Evolutionary conservation across 2,329 filamentous ascomycete species (phyloP).

Genomic region (Pseudocercospora musae): DNA sequence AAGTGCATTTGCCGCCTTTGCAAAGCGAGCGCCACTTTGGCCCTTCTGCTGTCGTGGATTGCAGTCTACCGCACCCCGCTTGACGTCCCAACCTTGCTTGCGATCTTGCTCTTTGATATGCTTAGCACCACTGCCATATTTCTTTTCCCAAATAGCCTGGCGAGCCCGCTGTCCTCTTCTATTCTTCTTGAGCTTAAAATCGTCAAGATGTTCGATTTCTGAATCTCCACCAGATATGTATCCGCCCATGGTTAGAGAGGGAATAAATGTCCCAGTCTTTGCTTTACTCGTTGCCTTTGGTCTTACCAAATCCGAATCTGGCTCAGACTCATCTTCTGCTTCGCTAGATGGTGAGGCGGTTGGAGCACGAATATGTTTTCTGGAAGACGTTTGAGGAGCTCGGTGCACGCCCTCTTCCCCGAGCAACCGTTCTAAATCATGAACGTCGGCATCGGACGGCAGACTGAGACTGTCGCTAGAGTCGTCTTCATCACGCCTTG

Average conservation of each 20-base stretch:
- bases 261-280: slow-evolving; percentile 57
- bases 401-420: slow-evolving; percentile 23
- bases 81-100: slow-evolving; percentile 58
- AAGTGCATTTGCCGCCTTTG: slow-evolving; percentile 19
- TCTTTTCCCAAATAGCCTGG: slow-evolving; percentile 76
- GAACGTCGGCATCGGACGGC: slow-evolving; percentile 24
- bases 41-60: slow-evolving; percentile 16
- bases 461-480: slow-evolving; percentile 27
- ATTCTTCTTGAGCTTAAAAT: slow-evolving; percentile 62
- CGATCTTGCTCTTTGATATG: slow-evolving; percentile 54
- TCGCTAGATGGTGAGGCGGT: slow-evolving; percentile 20
- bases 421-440: slow-evolving; percentile 27
- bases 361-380: slow-evolving; percentile 16
- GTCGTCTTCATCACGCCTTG: slow-evolving; percentile 4
- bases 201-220: slow-evolving; percentile 55
- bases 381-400: background rate
- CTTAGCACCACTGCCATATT: slow-evolving; percentile 68
- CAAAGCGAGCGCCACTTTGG: slow-evolving; percentile 9
- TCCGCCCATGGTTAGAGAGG: slow-evolving; percentile 70
- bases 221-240: slow-evolving; percentile 77
- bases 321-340: slow-evolving; percentile 23
- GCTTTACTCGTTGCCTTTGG: slow-evolving; percentile 45
- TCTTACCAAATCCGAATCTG: slow-evolving; percentile 27
- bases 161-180: slow-evolving; percentile 73
- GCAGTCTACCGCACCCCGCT: slow-evolving; percentile 50